Conservation (phyloP, 306 rosid species). For the Castanea crenata region DNA sequence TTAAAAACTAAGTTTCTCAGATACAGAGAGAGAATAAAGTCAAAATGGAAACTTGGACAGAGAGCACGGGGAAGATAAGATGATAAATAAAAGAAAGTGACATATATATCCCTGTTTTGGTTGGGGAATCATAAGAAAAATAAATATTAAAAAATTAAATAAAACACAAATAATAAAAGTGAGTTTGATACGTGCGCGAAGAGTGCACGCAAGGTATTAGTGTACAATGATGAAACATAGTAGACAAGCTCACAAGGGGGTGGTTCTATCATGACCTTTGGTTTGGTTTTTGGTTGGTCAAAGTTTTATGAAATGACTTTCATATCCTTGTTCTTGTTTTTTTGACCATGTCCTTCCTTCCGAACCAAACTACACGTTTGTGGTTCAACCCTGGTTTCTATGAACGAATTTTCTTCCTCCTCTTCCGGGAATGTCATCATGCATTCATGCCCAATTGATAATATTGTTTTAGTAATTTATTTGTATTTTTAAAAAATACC, state of each 20-base stretch:
- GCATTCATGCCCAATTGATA: background rate
- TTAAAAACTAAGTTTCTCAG: background rate
- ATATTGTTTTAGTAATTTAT: no score
- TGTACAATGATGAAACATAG: slow-evolving; percentile 53
- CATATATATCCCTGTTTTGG: slow-evolving; percentile 50
- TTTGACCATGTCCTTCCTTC: slow-evolving; percentile 26
- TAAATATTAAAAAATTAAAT: background rate
- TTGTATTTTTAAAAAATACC: no score
- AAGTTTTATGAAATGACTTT: background rate
- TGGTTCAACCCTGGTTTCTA: slow-evolving; percentile 22
- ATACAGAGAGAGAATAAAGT: slow-evolving; percentile 49
- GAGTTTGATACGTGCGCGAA: slow-evolving; percentile 40
- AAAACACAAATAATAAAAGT: background rate
- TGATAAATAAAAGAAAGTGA: slow-evolving; percentile 61
- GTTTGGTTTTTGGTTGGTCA: background rate
- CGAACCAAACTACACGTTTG: slow-evolving; percentile 15
- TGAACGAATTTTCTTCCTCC: slow-evolving; percentile 25
- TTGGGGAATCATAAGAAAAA: slow-evolving; percentile 6
- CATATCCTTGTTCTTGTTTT: background rate
- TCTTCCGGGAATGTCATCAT: slow-evolving; percentile 21
- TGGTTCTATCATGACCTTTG: slow-evolving; percentile 26
- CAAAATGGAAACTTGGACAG: slow-evolving; percentile 45
- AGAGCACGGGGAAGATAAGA: slow-evolving; percentile 40
- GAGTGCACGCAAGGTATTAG: slow-evolving; percentile 72
- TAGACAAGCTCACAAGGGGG: background rate